These are phyloP conservation scores for Dictyostelium firmibasis DNA, from an alignment of 78 protist species.

Conservation along the genomic window DNA sequence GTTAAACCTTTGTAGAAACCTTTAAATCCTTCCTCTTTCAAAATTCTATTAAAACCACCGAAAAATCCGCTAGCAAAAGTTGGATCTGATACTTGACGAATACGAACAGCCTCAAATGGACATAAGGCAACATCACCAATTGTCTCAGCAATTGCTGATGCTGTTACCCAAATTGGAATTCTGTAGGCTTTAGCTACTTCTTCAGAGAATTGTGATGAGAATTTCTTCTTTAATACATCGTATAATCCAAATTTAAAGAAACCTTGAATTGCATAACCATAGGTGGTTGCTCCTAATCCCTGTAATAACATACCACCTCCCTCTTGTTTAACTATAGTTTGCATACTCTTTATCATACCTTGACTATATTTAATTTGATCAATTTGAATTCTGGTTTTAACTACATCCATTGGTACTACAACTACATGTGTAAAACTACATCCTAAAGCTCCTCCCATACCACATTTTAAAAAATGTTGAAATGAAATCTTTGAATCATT, in stretches of 20 bases:
- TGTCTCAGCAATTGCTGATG: slow-evolving; percentile 87
- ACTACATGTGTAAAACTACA: slow-evolving; percentile 91
- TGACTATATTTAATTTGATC: slow-evolving; percentile 79
- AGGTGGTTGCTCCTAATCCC: slow-evolving; percentile 72
- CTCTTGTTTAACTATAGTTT: slow-evolving; percentile 77
- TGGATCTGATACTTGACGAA: slow-evolving; percentile 77
- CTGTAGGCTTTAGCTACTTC: slow-evolving; percentile 82
- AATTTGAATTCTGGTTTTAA: slow-evolving; percentile 76
- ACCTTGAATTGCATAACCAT: slow-evolving; percentile 93
- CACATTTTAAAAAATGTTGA: slow-evolving; percentile 39
- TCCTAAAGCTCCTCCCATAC: slow-evolving; percentile 87
- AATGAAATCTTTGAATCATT: background rate
- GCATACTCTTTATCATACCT: slow-evolving; percentile 64
- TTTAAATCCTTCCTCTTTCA: slow-evolving; percentile 37
- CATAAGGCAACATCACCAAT: slow-evolving; percentile 91
- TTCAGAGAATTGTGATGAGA: slow-evolving; percentile 68
- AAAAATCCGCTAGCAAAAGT: slow-evolving; percentile 42
- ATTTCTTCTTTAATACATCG: slow-evolving; percentile 89
- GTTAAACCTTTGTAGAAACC: slow-evolving; percentile 71
- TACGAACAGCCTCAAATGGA: slow-evolving; percentile 88
- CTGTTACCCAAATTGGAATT: slow-evolving; percentile 83
- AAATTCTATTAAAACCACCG: slow-evolving; percentile 25
- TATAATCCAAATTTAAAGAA: slow-evolving; percentile 91
- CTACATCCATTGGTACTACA: slow-evolving; percentile 92
- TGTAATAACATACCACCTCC: slow-evolving; percentile 78